A percentile compares a stretch with the other conserved stretches of the same genome.
Evolutionary conservation across 495 filamentous ascomycete genomes (phyloP).

Genomic region (Podospora conica): DNA sequence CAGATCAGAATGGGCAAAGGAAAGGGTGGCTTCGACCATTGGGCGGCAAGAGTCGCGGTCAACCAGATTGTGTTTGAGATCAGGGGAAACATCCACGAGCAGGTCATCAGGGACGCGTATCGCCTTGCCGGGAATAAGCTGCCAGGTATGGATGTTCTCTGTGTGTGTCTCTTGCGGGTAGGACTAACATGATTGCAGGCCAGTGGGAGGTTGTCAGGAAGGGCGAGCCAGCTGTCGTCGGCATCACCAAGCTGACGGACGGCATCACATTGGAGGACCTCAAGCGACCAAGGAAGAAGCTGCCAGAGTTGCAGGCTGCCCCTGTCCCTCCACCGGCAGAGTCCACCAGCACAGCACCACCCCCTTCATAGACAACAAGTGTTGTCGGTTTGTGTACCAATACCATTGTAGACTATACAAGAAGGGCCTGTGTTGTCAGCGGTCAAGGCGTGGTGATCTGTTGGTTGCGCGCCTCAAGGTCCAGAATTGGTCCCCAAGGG

Average conservation of each 20-base stretch:
- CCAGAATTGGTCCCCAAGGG: no score
- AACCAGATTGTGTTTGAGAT: constrained; percentile 89
- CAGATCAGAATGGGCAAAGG: constrained; percentile 94
- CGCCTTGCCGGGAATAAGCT: constrained; percentile 91
- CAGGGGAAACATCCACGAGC: constrained; percentile 86
- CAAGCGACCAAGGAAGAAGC: constrained; percentile 64
- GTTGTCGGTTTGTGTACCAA: constrained; percentile 7
- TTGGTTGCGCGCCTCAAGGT: background rate
- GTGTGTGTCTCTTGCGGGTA: background rate
- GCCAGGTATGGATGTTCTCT: constrained; percentile 57
- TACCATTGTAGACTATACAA: constrained; percentile 9
- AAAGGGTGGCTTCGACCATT: constrained; percentile 95
- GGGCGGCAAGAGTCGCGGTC: constrained; percentile 81
- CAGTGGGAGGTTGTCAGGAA: constrained; percentile 91
- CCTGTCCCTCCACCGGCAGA: background rate
- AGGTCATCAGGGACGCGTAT: constrained; percentile 90
- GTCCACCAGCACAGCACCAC: constrained; percentile 14
- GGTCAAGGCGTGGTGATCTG: background rate
- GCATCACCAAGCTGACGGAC: constrained; percentile 79
- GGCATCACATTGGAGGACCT: constrained; percentile 76
- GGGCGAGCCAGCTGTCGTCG: constrained; percentile 85
- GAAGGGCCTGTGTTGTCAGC: background rate
- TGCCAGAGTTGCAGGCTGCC: constrained; percentile 37
- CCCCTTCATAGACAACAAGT: constrained; percentile 18
- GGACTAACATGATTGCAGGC: constrained; percentile 47